Conservation (phyloP, 805 yeast genomes). For the Sugiyamaella lignohabitans region DNA sequence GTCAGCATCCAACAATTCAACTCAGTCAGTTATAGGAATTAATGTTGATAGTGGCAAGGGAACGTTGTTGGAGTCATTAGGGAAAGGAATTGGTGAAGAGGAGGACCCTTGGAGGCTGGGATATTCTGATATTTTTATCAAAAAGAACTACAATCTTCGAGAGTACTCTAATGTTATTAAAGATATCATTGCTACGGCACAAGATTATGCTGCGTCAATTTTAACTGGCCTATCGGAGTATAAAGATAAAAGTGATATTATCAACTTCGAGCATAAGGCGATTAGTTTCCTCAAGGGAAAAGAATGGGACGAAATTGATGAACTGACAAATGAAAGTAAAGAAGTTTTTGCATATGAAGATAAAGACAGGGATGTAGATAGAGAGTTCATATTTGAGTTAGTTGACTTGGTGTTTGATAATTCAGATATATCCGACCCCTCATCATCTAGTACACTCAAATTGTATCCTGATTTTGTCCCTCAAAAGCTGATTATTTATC, state of each 20-base stretch:
- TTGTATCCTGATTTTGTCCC: constrained; percentile 33
- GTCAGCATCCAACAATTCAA: background rate
- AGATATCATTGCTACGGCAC: constrained; percentile 25
- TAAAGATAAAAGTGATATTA: constrained; percentile 30
- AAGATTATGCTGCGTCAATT: constrained; percentile 19
- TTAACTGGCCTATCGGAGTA: constrained; percentile 25
- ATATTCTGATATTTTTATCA: constrained; percentile 16
- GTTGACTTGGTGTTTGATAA: constrained; percentile 28
- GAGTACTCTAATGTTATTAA: constrained; percentile 12
- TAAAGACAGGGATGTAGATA: constrained; percentile 21
- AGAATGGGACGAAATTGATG: constrained; percentile 20
- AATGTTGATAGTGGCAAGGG: constrained; percentile 59
- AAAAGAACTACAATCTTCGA: constrained; percentile 9
- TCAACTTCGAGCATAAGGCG: constrained; percentile 16
- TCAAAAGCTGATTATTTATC: constrained; percentile 56
- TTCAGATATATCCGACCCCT: constrained; percentile 4
- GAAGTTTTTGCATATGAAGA: constrained; percentile 18
- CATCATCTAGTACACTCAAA: background rate
- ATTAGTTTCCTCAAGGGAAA: constrained; percentile 19
- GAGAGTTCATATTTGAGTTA: constrained; percentile 18
- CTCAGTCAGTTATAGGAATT: constrained; percentile 23
- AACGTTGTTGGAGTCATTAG: constrained; percentile 60
- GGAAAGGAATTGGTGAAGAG: constrained; percentile 43
- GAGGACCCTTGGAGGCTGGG: constrained; percentile 18
- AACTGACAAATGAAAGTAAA: constrained; percentile 3